Percentiles rank a stretch among this genome's conserved stretches.
These are phyloP conservation scores for Pythium monospermum DNA, from an alignment of 352 stramenopile species.

Conservation along the genomic window DNA sequence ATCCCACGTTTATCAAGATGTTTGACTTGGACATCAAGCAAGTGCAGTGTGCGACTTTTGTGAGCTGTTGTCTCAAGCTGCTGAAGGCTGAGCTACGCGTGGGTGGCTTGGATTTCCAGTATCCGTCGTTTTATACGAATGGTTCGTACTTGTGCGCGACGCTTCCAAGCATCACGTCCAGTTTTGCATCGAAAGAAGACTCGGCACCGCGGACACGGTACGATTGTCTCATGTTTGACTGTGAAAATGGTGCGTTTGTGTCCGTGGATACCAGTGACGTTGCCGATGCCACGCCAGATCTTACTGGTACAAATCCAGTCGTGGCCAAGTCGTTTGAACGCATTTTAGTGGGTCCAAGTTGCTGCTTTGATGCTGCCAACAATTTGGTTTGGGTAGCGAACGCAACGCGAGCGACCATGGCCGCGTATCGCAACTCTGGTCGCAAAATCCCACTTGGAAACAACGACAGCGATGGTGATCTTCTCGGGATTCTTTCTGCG, in stretches of 20 bases:
- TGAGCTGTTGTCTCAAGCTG: constrained; percentile 33
- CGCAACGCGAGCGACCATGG: constrained; percentile 20
- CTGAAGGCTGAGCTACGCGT: constrained; percentile 28
- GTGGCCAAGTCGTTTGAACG: constrained; percentile 31
- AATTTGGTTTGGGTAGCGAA: constrained; percentile 26
- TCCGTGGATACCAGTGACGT: not conserved
- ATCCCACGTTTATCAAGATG: constrained; percentile 3
- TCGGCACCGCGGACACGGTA: constrained; percentile 3
- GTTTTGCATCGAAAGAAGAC: constrained; percentile 1
- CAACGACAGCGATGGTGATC: constrained; percentile 1
- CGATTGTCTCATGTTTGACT: constrained; percentile 49
- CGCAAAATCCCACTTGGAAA: constrained; percentile 2
- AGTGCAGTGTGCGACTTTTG: constrained; percentile 30
- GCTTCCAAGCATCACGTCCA: constrained; percentile 15
- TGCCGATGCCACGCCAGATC: constrained; percentile 1
- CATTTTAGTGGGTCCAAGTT: constrained; percentile 14
- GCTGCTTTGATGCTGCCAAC: constrained; percentile 41
- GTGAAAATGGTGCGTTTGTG: constrained; percentile 29
- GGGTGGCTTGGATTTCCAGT: constrained; percentile 10
- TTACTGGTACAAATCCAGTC: not conserved
- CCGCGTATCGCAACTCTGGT: constrained; percentile 19
- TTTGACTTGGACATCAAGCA: constrained; percentile 38
- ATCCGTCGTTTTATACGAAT: constrained; percentile 41
- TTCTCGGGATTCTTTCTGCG: not conserved
- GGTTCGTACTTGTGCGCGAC: constrained; percentile 28